Percentiles rank a stretch among this genome's conserved stretches.
Evolutionary conservation across 352 stramenopile genomes (phyloP).

Genomic region (Pythium graminicola): DNA sequence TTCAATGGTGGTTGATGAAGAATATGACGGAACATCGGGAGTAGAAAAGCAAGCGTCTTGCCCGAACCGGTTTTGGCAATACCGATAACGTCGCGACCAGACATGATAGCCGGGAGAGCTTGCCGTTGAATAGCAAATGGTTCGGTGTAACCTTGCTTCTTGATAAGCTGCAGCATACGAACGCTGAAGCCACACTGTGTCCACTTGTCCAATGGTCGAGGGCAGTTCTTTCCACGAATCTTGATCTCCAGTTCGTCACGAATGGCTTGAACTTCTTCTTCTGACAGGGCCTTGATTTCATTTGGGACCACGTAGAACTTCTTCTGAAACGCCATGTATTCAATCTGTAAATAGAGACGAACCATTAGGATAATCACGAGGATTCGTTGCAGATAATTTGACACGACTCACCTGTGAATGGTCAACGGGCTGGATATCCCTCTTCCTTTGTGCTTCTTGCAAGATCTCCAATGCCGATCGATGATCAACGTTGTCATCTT

Average conservation of each 20-base stretch:
- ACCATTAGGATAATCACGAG: too few relatives aligned
- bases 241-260: constrained; percentile 93
- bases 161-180: constrained; percentile 92
- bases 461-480: constrained; percentile 87
- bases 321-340: constrained; percentile 97
- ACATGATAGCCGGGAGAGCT: constrained; percentile 97
- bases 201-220: constrained; percentile 94
- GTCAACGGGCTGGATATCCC: constrained; percentile 95
- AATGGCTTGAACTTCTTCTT: constrained; percentile 76
- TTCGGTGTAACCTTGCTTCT: constrained; percentile 89
- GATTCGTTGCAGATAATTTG: too few relatives aligned
- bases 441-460: constrained; percentile 88
- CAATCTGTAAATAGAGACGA: constrained; percentile 43
- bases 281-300: constrained; percentile 86
- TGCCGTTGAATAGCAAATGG: constrained; percentile 98
- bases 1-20: constrained; percentile 84
- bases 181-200: constrained; percentile 96
- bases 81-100: constrained; percentile 97
- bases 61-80: constrained; percentile 97
- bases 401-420: constrained; percentile 58
- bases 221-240: constrained; percentile 95
- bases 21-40: constrained; percentile 96
- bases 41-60: constrained; percentile 87
- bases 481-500: constrained; percentile 63
- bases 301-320: constrained; percentile 98